A percentile compares a stretch with the other conserved stretches of the same genome.
Conservation (phyloP, 345 rosid genomes). For the Psidium friedrichsthalianum region DNA sequence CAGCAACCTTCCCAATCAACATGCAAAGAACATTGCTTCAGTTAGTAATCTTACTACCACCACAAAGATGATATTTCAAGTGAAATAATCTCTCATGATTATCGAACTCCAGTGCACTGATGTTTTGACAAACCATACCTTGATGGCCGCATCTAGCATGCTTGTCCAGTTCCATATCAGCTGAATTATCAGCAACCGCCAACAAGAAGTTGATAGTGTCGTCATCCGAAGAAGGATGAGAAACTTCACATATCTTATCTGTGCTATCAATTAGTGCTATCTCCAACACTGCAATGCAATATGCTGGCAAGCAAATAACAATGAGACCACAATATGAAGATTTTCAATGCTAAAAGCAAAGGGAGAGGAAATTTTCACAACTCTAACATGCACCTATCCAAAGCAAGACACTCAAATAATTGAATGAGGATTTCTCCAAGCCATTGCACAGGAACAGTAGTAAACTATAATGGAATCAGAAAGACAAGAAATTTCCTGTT, state of each 20-base stretch:
- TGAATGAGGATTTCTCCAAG: neutral
- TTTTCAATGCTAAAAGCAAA: neutral
- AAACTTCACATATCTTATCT: conserved; percentile 35
- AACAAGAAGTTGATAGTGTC: conserved; percentile 45
- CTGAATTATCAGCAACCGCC: conserved; percentile 25
- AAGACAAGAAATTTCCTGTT: neutral
- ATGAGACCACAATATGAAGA: neutral
- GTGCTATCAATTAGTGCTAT: conserved; percentile 49
- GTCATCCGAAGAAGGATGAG: conserved; percentile 32
- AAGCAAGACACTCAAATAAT: neutral
- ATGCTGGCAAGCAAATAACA: conserved; percentile 33
- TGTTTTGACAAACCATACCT: conserved; percentile 32
- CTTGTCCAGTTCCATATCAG: conserved; percentile 31
- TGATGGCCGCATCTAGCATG: conserved; percentile 45
- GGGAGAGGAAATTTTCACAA: neutral
- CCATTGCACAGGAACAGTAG: neutral
- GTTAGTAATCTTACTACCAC: neutral
- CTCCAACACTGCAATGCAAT: conserved; percentile 54
- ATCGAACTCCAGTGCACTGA: neutral
- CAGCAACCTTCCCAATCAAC: conserved; percentile 45
- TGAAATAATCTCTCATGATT: neutral
- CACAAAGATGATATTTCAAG: neutral
- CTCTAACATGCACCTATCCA: neutral
- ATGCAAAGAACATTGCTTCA: conserved; percentile 1
- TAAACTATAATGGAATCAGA: neutral